Conservation (phyloP, 2,329 filamentous ascomycete species). For the Phialophora chinensis region DNA sequence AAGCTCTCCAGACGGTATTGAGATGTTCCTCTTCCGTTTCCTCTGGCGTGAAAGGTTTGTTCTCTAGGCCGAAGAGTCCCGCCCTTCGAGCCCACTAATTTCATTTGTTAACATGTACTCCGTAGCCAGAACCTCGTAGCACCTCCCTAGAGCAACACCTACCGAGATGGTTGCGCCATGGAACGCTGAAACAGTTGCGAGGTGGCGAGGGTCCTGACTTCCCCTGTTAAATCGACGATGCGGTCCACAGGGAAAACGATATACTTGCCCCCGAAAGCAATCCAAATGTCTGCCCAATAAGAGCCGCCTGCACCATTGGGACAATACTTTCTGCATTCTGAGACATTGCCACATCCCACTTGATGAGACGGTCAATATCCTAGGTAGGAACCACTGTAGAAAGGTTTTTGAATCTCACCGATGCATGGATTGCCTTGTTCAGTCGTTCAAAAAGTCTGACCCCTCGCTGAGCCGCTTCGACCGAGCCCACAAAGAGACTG, state of each 20-base stretch:
- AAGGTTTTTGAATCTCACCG: not conserved
- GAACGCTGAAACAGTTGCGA: constrained; percentile 12
- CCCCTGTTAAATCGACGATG: not conserved
- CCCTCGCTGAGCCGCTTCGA: constrained; percentile 34
- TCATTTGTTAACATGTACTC: not conserved
- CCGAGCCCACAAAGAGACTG: constrained; percentile 38
- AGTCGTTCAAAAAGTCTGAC: constrained; percentile 40
- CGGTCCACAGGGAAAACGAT: not conserved
- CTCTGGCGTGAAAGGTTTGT: constrained; percentile 6
- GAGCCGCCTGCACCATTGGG: constrained; percentile 5
- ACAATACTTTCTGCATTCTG: not conserved
- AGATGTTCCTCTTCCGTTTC: constrained; percentile 12
- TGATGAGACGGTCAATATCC: not conserved
- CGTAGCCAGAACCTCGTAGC: no score
- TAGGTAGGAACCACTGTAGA: not conserved
- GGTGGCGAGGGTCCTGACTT: constrained; percentile 16
- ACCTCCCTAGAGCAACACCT: not conserved
- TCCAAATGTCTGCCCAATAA: constrained; percentile 30
- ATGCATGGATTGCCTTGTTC: constrained; percentile 39
- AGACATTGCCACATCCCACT: not conserved
- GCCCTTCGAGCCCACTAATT: not conserved
- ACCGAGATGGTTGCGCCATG: constrained; percentile 22
- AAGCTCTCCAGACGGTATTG: constrained; percentile 15
- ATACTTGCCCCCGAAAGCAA: constrained; percentile 18
- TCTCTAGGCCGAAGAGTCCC: not conserved